phyloP scores from a whole-genome alignment of 345 rosid genomes.

The Diplotaxis tenuifolia region DNA sequence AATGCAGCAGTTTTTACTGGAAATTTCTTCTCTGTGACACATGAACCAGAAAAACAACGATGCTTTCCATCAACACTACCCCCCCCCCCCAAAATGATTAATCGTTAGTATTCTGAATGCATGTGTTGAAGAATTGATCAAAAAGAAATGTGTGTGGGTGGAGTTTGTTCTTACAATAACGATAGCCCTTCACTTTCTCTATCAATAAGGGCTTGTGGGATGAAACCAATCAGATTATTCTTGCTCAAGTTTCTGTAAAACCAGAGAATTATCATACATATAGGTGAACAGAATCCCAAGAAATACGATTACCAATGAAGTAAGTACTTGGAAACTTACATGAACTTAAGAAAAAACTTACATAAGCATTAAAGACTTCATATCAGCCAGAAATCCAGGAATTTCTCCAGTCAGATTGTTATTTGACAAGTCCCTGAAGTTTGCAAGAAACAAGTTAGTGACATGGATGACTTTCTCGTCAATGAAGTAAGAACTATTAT shows the following conservation, averaged over 20 bases:
- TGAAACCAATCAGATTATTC: conserved; percentile 35
- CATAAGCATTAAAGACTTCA: conserved; percentile 41
- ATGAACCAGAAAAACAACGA: conserved; percentile 16
- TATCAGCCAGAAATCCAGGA: conserved; percentile 44
- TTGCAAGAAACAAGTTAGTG: background rate
- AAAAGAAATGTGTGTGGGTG: background rate
- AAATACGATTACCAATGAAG: background rate
- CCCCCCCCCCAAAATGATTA: background rate
- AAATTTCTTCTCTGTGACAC: conserved; percentile 11
- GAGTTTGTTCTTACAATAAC: background rate
- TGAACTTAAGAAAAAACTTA: conserved; percentile 30
- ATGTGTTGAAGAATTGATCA: background rate
- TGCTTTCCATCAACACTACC: conserved; percentile 11
- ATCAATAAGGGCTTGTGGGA: conserved; percentile 40
- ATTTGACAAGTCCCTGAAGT: conserved; percentile 58
- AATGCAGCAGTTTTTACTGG: conserved; percentile 22
- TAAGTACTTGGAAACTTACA: background rate
- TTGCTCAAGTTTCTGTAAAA: conserved; percentile 38
- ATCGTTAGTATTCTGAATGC: background rate
- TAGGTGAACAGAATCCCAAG: background rate
- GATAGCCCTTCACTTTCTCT: conserved; percentile 15
- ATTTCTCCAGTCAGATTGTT: conserved; percentile 47
- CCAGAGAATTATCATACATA: background rate
- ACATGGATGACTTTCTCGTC: background rate
- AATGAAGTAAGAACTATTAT: background rate